Base-by-base conservation (phyloP, 2,329 filamentous ascomycete genomes). In the Diaporthe citri region DNA sequence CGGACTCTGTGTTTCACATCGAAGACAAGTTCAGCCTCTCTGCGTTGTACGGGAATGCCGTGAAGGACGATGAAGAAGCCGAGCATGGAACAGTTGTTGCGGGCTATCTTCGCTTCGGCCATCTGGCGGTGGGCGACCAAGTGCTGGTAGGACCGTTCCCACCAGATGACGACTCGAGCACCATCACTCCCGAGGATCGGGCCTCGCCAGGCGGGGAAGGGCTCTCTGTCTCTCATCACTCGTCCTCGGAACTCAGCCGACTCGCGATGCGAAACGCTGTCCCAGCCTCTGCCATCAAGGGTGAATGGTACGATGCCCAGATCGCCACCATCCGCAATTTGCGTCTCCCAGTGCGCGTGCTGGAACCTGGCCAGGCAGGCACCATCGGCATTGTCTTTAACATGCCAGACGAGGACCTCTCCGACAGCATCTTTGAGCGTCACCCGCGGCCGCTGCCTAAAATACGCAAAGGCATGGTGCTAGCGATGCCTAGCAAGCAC, bases 321-420 rank as follows among this genome's bases (percentile, higher is more conserved):
- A 91, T 98, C 71, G 92, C 94, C 59, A 98, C 96, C 79, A 92
- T 98, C 57, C 93, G 96, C 31, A 97, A 98, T 79, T 87, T 99
- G 12, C 91, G 96, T 7, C 87, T 98, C 4, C 95, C 96, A 0
- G 95, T 98, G 0, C 91, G 91, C 62, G 91, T 89, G 0, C 88
- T 98, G 10, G 89, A 92, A 69, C 89, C 92, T 22, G 95, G 95
- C 13, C 96, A 99, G 83, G 95, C 96, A 8, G 97, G 96, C 0
- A 98, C 96, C 0, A 90, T 99, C 72, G 96, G 96, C 0, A 87
- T 98, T 69, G 88, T 93, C 3, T 88, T 93, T n/a, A 86, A 89
- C 43, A 80, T 84, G 6, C 79, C 83, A 2, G 76, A 82, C 22
- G 82, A 84, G 34, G 82, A 82, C n/a, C 62, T 78, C 6, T 79